Evolutionary conservation across 108 stramenopile species (phyloP).

Genomic region (Cyclotella distinguenda): DNA sequence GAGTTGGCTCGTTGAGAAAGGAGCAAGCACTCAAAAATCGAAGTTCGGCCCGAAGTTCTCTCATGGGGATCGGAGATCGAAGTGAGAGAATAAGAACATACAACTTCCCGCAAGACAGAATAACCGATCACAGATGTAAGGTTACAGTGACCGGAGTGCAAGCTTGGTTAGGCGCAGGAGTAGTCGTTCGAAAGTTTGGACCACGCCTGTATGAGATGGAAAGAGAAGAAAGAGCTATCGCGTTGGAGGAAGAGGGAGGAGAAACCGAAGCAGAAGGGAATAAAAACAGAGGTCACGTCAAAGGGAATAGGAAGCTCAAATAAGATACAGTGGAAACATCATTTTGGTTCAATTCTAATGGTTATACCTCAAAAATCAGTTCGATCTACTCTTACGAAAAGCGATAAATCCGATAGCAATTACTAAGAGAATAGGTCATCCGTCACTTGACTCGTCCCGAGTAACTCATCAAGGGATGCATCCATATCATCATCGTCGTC

Average conservation of each 20-base stretch:
- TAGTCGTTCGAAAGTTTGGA: conserved; percentile 66
- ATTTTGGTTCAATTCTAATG: too few species aligned
- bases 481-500: conserved; percentile 63
- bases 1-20: conserved; percentile 69
- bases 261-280: conserved; percentile 2
- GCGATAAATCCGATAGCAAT: too few species aligned
- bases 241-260: conserved; percentile 57
- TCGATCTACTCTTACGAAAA: too few species aligned
- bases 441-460: conserved; percentile 68
- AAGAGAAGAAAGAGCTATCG: conserved; percentile 61
- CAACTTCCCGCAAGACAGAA: conserved; percentile 96
- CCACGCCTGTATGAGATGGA: conserved; percentile 64
- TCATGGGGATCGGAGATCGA: conserved; percentile 91
- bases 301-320: too few species aligned
- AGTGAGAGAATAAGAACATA: conserved; percentile 97
- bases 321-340: too few species aligned
- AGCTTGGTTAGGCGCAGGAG: conserved; percentile 52
- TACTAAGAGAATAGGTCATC: conserved; percentile 83
- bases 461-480: conserved; percentile 71
- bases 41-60: conserved; percentile 63
- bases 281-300: neutral
- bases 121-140: conserved; percentile 96
- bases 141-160: conserved; percentile 68
- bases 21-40: conserved; percentile 54
- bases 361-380: too few species aligned